These are phyloP conservation scores for Neurospora sp. DNA, from an alignment of 495 filamentous ascomycete genomes.

Conservation along the genomic window DNA sequence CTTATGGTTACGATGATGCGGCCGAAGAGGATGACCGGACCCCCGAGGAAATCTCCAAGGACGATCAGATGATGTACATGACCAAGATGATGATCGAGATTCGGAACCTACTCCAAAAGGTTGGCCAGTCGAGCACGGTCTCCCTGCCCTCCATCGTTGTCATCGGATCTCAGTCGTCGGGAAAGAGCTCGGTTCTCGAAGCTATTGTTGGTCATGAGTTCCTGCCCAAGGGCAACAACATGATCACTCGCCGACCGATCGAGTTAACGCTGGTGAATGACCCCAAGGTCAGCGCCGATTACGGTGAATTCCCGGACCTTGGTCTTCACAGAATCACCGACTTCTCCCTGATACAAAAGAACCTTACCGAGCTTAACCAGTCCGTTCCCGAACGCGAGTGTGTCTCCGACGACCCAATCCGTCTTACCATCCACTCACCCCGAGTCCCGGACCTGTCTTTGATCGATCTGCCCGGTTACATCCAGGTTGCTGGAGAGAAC, in stretches of 20 bases:
- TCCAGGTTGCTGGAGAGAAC: slow-evolving; percentile 84
- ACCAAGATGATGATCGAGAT: slow-evolving; percentile 99
- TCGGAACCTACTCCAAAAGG: slow-evolving; percentile 73
- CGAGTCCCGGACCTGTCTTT: slow-evolving; percentile 92
- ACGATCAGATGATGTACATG: slow-evolving; percentile 99
- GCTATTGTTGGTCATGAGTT: slow-evolving; percentile 98
- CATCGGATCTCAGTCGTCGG: slow-evolving; percentile 95
- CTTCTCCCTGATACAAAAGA: slow-evolving; percentile 85
- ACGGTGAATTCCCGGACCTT: slow-evolving; percentile 91
- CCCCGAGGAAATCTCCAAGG: slow-evolving; percentile 55
- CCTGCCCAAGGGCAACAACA: slow-evolving; percentile 91
- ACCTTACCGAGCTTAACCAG: slow-evolving; percentile 87
- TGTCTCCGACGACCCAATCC: slow-evolving; percentile 93
- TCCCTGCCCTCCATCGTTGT: slow-evolving; percentile 94
- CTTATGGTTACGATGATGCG: slow-evolving; percentile 65
- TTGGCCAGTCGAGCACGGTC: slow-evolving; percentile 81
- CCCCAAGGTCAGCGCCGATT: slow-evolving; percentile 78
- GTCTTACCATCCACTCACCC: slow-evolving; percentile 87
- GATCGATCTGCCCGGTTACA: slow-evolving; percentile 95
- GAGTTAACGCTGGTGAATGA: slow-evolving; percentile 96
- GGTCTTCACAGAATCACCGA: slow-evolving; percentile 86
- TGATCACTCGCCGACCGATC: slow-evolving; percentile 95
- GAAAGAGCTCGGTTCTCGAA: slow-evolving; percentile 95
- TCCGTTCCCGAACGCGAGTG: slow-evolving; percentile 84
- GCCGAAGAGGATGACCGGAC: slow-evolving; percentile 59